Evolutionary conservation across 2,329 filamentous ascomycete species (phyloP).

Genomic region (Alternaria hordeiaustralica): DNA sequence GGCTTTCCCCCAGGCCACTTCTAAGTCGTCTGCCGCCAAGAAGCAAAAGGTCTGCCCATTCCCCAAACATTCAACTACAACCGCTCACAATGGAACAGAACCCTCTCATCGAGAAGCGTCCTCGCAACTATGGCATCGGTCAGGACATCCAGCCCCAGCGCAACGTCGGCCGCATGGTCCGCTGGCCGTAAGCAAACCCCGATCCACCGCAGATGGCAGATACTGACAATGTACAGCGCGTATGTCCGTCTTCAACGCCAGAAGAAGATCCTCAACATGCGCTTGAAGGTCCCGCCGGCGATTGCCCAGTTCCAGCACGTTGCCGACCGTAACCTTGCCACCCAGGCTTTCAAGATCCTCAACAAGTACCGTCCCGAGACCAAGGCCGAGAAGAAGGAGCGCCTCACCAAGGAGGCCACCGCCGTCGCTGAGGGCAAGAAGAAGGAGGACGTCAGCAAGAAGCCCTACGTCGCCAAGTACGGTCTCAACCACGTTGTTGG

Average conservation of each 20-base stretch:
- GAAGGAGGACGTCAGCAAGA: conserved; percentile 99
- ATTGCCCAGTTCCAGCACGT: conserved; percentile 98
- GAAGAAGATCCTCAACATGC: conserved; percentile 95
- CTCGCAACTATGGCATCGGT: conserved; percentile 97
- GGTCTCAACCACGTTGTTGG: conserved; percentile 93
- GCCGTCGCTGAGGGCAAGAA: conserved; percentile 99
- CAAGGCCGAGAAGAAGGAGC: conserved; percentile 99
- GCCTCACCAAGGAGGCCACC: conserved; percentile 96
- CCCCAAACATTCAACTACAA: conserved; percentile 6
- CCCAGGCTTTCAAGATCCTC: conserved; percentile 97
- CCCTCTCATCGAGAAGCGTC: conserved; percentile 98
- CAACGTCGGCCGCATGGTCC: conserved; percentile 84
- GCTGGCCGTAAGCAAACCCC: conserved; percentile 58
- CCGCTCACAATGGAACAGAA: conserved; percentile 66
- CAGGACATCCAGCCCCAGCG: conserved; percentile 82
- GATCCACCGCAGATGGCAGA: neutral
- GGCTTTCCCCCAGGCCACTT: conserved; percentile 62
- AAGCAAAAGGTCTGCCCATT: conserved; percentile 83
- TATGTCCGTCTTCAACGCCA: conserved; percentile 97
- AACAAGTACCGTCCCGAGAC: conserved; percentile 99
- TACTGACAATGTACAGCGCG: conserved; percentile 1
- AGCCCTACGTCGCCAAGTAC: conserved; percentile 99
- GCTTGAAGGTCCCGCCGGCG: conserved; percentile 96
- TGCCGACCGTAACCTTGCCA: conserved; percentile 72
- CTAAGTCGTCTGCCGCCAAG: conserved; percentile 81